A percentile compares a stretch with the other conserved stretches of the same genome.
These are phyloP conservation scores for Golubevia sp. DNA, from an alignment of 1,284 basidiomycete species.

Conservation along the genomic window DNA sequence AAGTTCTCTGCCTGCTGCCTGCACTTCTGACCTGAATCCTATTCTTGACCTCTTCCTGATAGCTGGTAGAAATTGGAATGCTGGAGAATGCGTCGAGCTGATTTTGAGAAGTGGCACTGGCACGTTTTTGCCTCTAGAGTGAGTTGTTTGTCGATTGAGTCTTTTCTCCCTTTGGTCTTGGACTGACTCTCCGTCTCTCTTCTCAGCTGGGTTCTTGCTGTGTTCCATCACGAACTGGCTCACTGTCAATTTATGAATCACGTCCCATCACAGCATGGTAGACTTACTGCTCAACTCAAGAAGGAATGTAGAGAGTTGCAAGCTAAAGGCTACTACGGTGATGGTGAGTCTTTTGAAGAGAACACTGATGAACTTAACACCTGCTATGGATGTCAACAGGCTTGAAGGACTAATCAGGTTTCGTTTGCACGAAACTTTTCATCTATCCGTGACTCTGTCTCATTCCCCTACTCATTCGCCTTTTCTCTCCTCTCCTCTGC, in stretches of 20 bases:
- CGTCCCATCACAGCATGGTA: conserved; percentile 35
- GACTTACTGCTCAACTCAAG: conserved; percentile 27
- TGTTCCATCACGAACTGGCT: conserved; percentile 44
- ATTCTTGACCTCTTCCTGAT: background rate
- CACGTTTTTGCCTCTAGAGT: conserved; percentile 29
- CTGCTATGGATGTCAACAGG: background rate
- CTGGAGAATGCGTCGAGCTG: conserved; percentile 40
- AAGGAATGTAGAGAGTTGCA: conserved; percentile 27
- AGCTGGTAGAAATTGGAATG: conserved; percentile 28
- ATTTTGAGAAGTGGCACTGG: conserved; percentile 30
- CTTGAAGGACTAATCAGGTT: no score
- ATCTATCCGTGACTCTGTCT: no score
- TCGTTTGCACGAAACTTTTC: no score
- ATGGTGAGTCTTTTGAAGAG: conserved; percentile 11
- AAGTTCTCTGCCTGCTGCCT: conserved; percentile 35
- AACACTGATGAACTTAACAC: background rate
- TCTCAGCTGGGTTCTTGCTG: conserved; percentile 34
- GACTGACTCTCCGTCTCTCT: no score
- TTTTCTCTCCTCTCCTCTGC: no score
- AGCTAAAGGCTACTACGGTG: conserved; percentile 37
- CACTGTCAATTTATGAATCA: conserved; percentile 49
- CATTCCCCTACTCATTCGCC: no score
- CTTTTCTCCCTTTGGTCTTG: no score
- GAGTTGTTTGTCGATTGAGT: no score
- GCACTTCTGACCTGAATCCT: background rate